phyloP scores from a whole-genome alignment of 2,329 filamentous ascomycete species.

The Scytalidium lignicola region DNA sequence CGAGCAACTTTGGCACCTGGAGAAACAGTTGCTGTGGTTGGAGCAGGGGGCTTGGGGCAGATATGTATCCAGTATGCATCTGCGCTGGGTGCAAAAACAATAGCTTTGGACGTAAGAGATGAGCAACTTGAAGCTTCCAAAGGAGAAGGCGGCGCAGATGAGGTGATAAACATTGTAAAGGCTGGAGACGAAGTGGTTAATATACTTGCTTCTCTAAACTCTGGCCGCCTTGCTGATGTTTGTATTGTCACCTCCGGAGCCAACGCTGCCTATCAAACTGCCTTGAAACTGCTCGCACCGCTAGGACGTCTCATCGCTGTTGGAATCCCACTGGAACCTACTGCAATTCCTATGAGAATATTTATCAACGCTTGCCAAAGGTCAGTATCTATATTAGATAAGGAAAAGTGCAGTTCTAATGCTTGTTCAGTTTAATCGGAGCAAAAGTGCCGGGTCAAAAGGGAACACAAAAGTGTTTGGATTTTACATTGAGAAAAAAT shows the following conservation, averaged over 20 bases:
- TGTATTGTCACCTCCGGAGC: background rate
- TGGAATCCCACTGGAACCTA: background rate
- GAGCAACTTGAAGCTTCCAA: conserved; percentile 8
- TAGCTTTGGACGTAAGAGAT: conserved; percentile 14
- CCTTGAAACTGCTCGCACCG: background rate
- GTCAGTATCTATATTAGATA: background rate
- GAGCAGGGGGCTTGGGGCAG: conserved; percentile 16
- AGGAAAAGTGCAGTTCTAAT: background rate
- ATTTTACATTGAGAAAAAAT: background rate
- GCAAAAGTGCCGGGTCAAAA: background rate
- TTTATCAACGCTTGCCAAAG: background rate
- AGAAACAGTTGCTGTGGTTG: conserved; percentile 15
- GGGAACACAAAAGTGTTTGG: background rate
- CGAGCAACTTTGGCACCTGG: background rate
- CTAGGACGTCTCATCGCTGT: background rate
- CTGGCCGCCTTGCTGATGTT: background rate
- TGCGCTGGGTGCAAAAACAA: conserved; percentile 13
- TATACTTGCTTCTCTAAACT: background rate
- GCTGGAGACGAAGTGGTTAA: background rate
- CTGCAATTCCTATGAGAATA: background rate
- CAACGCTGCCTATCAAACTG: background rate
- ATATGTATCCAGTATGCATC: conserved; percentile 15
- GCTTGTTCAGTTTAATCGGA: background rate
- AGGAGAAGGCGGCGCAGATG: background rate
- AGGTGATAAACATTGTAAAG: background rate